Conservation (phyloP, 768 basidiomycete genomes). For the Suillus brevipes region DNA sequence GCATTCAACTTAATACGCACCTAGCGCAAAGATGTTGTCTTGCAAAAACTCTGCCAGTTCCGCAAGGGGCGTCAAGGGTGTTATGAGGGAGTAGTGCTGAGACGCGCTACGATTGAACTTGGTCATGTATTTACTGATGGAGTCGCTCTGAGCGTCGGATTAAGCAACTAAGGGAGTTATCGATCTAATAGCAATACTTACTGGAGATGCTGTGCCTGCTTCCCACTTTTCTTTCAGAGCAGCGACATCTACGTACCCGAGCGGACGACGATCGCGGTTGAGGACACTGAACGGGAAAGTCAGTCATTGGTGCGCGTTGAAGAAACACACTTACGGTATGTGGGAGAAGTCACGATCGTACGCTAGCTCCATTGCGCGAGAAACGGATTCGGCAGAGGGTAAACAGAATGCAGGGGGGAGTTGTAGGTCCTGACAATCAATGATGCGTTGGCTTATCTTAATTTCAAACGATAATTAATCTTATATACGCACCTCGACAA, state of each 20-base stretch:
- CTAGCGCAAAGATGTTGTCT: constrained; percentile 72
- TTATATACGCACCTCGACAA: constrained; percentile 67
- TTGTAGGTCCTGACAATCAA: constrained; percentile 60
- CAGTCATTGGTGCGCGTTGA: too few relatives aligned
- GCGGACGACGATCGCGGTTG: constrained; percentile 64
- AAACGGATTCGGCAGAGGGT: constrained; percentile 67
- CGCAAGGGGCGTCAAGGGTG: constrained; percentile 73
- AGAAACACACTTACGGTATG: constrained; percentile 63
- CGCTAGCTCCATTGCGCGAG: constrained; percentile 78
- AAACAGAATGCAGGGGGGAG: constrained; percentile 86
- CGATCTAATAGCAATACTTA: constrained; percentile 35
- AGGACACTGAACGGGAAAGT: constrained; percentile 56
- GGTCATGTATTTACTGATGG: constrained; percentile 67
- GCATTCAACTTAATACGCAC: constrained; percentile 37
- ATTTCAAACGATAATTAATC: not conserved
- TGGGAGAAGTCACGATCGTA: constrained; percentile 95
- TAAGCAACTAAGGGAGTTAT: not conserved
- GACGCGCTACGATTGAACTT: constrained; percentile 67
- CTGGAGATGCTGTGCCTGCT: constrained; percentile 67
- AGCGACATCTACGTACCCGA: constrained; percentile 84
- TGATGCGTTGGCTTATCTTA: constrained; percentile 9
- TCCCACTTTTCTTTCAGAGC: constrained; percentile 78
- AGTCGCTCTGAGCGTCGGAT: constrained; percentile 57
- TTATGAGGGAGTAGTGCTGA: constrained; percentile 76
- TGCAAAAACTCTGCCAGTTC: constrained; percentile 82